phyloP scores from a whole-genome alignment of 2,329 filamentous ascomycete genomes.

The Penicillium verrucosum region DNA sequence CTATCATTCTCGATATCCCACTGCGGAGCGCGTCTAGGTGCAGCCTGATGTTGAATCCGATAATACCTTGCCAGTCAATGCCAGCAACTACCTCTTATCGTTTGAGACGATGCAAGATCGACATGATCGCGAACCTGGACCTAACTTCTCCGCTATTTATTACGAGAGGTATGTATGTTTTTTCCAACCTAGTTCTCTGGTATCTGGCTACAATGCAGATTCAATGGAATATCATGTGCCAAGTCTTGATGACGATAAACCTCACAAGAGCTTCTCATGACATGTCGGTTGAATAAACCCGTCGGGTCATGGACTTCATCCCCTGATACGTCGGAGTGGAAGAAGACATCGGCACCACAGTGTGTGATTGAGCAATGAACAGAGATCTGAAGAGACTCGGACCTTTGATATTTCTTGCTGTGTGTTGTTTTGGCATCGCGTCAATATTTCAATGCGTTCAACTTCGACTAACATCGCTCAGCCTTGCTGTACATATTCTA shows the following conservation, averaged over 20 bases:
- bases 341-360: slow-evolving; percentile 32
- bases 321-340: slow-evolving; percentile 33
- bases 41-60: background rate
- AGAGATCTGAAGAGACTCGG: slow-evolving; percentile 46
- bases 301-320: slow-evolving; percentile 36
- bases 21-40: background rate
- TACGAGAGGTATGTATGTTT: background rate
- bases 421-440: background rate
- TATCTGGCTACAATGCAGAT: background rate
- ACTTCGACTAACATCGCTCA: slow-evolving; percentile 1
- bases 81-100: background rate
- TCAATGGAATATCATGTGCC: slow-evolving; percentile 5
- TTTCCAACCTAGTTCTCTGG: background rate
- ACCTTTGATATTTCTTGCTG: background rate
- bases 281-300: slow-evolving; percentile 21
- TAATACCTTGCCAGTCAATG: background rate
- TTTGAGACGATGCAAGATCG: background rate
- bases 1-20: background rate
- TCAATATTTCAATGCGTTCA: background rate
- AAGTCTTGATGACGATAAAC: slow-evolving; percentile 42
- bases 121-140: no score
- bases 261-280: slow-evolving; percentile 42
- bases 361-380: slow-evolving; percentile 47
- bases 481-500: background rate
- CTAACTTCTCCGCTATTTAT: background rate